These are phyloP conservation scores for Cladosporium velox DNA, from an alignment of 2,329 filamentous ascomycete genomes.

Conservation along the genomic window DNA sequence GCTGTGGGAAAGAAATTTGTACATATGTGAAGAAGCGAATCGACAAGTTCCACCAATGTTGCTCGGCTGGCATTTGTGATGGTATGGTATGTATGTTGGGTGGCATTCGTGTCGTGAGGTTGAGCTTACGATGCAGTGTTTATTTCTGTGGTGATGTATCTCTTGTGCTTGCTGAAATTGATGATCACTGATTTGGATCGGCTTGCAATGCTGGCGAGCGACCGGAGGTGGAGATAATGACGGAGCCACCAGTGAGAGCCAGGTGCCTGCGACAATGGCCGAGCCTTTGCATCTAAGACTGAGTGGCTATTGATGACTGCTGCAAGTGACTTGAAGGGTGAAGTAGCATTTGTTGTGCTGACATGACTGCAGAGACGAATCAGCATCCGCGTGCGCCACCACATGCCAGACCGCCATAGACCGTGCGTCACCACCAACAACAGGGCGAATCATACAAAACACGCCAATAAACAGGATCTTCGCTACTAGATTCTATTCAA, in stretches of 20 bases:
- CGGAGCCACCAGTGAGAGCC: neutral
- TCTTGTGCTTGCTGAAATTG: neutral
- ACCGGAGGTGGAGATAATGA: neutral
- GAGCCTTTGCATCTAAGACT: neutral
- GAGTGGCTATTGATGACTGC: neutral
- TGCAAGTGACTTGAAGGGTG: neutral
- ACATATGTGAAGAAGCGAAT: conserved; percentile 20
- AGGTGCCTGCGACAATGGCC: neutral
- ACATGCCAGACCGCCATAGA: neutral
- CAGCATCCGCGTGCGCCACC: neutral
- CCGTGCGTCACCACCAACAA: neutral
- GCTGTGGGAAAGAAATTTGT: conserved; percentile 20
- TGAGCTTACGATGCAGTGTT: neutral
- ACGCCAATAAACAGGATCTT: neutral
- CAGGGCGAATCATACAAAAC: neutral
- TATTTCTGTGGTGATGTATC: neutral
- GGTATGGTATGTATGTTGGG: neutral
- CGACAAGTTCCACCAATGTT: conserved; percentile 15
- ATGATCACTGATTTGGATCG: neutral
- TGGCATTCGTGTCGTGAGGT: neutral
- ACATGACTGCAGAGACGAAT: neutral
- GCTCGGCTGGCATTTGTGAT: neutral
- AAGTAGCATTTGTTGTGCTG: neutral
- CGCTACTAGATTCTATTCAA: neutral
- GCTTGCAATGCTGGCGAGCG: neutral